phyloP scores from a whole-genome alignment of 169 alveolate species.

The Cryptosporidium canis region DNA sequence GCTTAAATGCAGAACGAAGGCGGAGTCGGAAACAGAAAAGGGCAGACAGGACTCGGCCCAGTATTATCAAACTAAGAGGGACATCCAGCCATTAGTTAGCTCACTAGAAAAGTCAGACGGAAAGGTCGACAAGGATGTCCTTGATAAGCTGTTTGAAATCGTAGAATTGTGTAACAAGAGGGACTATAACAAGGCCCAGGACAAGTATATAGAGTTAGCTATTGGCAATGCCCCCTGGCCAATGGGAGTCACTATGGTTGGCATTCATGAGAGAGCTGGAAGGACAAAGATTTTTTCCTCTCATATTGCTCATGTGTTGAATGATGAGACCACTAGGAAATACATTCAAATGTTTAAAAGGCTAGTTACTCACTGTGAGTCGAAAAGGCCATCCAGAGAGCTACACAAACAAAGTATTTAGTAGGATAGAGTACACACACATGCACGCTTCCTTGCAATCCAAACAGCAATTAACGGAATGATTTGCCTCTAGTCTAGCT shows the following conservation, averaged over 20 bases:
- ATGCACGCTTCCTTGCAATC: background rate
- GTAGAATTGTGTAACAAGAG: slow-evolving; percentile 83
- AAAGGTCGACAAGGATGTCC: slow-evolving; percentile 74
- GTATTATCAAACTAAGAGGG: slow-evolving; percentile 81
- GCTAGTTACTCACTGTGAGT: slow-evolving; percentile 82
- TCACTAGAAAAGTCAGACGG: slow-evolving; percentile 73
- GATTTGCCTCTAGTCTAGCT: no score
- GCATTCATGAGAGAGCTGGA: slow-evolving; percentile 94
- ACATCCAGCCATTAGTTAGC: slow-evolving; percentile 83
- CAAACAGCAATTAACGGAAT: no score
- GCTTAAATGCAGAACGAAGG: slow-evolving; percentile 74
- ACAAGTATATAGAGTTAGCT: slow-evolving; percentile 89
- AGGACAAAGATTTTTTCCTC: slow-evolving; percentile 86
- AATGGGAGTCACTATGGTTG: slow-evolving; percentile 95
- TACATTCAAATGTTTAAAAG: slow-evolving; percentile 89
- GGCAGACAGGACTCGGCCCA: slow-evolving; percentile 77
- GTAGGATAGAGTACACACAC: background rate
- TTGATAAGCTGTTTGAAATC: slow-evolving; percentile 79
- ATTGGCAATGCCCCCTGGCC: slow-evolving; percentile 96
- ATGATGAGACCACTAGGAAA: slow-evolving; percentile 91
- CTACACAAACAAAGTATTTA: background rate
- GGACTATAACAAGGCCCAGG: slow-evolving; percentile 89
- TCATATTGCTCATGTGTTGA: slow-evolving; percentile 91
- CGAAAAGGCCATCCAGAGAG: slow-evolving; percentile 40
- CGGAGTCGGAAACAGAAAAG: slow-evolving; percentile 76